Evolutionary conservation across 179 eudicot genomes (phyloP).

Genomic region (Amaranthus tricolor): DNA sequence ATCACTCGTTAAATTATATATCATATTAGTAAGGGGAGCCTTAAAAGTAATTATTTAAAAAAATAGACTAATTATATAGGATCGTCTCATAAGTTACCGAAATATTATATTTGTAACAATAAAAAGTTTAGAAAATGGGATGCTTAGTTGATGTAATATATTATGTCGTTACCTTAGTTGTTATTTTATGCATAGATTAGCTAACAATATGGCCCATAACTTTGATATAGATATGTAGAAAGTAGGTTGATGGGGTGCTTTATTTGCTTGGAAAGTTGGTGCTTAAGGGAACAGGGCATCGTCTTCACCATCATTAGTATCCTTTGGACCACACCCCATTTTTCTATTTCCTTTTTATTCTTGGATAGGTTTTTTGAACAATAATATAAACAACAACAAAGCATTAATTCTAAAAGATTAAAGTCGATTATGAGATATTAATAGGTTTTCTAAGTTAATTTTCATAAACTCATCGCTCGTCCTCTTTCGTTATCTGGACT

Average conservation of each 20-base stretch:
- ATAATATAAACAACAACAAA: not conserved
- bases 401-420: not conserved
- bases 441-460: no score
- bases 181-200: slow-evolving; percentile 26
- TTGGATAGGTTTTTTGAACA: not conserved
- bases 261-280: slow-evolving; percentile 21
- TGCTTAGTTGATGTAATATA: slow-evolving; percentile 17
- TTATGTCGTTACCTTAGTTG: slow-evolving; percentile 34
- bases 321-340: slow-evolving; percentile 23
- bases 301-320: slow-evolving; percentile 29
- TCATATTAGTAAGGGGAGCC: no score
- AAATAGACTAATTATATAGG: not conserved
- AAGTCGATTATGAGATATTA: no score
- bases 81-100: not conserved
- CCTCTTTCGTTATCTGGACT: no score
- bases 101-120: not conserved
- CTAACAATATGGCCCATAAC: slow-evolving; percentile 25
- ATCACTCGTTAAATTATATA: no score
- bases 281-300: slow-evolving; percentile 28
- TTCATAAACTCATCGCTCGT: no score
- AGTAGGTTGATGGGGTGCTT: slow-evolving; percentile 22
- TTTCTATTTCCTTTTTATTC: not conserved
- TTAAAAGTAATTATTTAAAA: no score
- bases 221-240: slow-evolving; percentile 20
- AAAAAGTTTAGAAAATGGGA: slow-evolving; percentile 10